These are phyloP conservation scores for Reticulascus tulasneorum DNA, from an alignment of 2,329 filamentous ascomycete genomes.

Conservation along the genomic window DNA sequence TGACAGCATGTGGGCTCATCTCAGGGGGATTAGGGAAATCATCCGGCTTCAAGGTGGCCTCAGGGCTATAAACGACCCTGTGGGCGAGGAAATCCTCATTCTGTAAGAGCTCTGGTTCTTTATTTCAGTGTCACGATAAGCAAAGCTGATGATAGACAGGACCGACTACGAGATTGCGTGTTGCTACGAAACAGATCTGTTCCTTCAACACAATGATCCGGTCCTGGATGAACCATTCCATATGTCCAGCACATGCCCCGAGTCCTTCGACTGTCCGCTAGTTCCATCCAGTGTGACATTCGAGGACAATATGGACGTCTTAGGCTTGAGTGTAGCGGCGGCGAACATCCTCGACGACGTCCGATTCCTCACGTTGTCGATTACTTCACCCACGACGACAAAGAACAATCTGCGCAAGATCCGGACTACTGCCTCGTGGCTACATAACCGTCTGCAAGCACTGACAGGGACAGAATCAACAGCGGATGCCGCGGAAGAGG, in stretches of 20 bases:
- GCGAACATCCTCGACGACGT: conserved; percentile 23
- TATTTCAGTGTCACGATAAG: no score
- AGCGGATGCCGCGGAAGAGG: neutral
- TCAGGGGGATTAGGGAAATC: conserved; percentile 26
- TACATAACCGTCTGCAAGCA: conserved; percentile 14
- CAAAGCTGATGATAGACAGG: conserved; percentile 10
- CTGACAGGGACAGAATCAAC: neutral
- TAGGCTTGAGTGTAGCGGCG: conserved; percentile 14
- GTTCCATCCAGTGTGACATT: conserved; percentile 17
- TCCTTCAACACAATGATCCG: conserved; percentile 17
- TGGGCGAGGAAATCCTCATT: conserved; percentile 16
- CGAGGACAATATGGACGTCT: conserved; percentile 6
- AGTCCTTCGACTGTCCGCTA: conserved; percentile 20
- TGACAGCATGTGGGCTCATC: conserved; percentile 24
- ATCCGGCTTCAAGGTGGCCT: conserved; percentile 21
- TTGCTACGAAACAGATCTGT: conserved; percentile 23
- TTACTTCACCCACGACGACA: conserved; percentile 7
- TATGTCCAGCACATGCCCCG: conserved; percentile 14
- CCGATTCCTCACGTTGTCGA: conserved; percentile 20
- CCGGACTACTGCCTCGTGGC: conserved; percentile 17
- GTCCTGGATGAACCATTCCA: conserved; percentile 8
- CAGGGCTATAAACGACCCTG: conserved; percentile 19
- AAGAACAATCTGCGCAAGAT: conserved; percentile 12
- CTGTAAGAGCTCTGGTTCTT: conserved; percentile 4
- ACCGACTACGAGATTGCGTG: conserved; percentile 26